Base-by-base conservation (phyloP, 768 basidiomycete genomes). In the Phanerochaete sordida region DNA sequence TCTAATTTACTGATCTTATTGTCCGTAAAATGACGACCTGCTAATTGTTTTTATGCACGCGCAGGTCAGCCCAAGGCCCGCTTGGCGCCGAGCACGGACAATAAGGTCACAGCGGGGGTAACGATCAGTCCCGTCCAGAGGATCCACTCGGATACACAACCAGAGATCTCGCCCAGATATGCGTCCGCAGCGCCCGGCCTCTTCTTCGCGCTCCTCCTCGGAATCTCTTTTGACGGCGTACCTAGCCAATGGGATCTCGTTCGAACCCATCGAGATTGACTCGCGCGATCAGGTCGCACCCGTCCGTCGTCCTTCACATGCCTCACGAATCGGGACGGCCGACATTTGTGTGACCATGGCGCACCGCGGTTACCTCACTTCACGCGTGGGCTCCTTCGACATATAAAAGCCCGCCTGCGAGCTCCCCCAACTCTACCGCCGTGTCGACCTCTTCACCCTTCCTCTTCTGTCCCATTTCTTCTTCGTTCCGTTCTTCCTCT, bases 11-110 rank as follows among this genome's bases (percentile, higher is more conserved):
- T 30, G n/a, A 44, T 44, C 54, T 51, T 61, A 61, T 61, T 61
- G 60, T 61, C 45, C 60, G 35, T 54, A 55, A 24, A 39, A 21
- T 28, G 16, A 26, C 23, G 46, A 35, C 19, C 24, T 60, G 12
- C 19, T 48, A 61, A 49, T 61, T 61, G 60, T 51, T 23, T 60
- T 49, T 43, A 7, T 51, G 37, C 43, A 47, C n/a, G 43, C 46
- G 16, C 12, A 51, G 23, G 13, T 16, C 19, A 30, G 30, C 12
- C 24, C n/a, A 43, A 49, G 39, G 7, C 44, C 39, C 39, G 43
- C 47, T 47, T 35, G 54, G 47, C 60, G 60, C 54, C 26, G 46
- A 30, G 54, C 47, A n/a, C 23, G 28, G 19, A 61, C 60, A 61
- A 61, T 61, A 61, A 47, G 31, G 43, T 28, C 39, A 43, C 8